phyloP scores from a whole-genome alignment of 2,329 filamentous ascomycete genomes.

The Zymoseptoria passerinii region DNA sequence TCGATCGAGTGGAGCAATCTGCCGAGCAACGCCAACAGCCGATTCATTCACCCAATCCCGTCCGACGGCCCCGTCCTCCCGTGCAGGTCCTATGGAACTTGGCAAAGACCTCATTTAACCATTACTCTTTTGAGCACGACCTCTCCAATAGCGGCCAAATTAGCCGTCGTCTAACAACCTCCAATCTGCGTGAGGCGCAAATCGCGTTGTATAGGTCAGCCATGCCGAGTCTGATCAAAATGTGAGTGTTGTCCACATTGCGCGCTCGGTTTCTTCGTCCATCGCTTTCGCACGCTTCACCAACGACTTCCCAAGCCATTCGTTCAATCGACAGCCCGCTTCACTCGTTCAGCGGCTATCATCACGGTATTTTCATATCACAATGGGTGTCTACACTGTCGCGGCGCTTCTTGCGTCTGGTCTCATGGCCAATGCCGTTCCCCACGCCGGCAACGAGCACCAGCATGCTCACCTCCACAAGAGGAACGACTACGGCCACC shows the following conservation, averaged over 20 bases:
- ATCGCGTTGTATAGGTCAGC: background rate
- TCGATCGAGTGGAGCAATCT: background rate
- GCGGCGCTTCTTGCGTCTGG: constrained; percentile 13
- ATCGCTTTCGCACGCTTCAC: background rate
- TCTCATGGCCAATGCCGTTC: constrained; percentile 10
- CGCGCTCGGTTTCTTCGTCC: background rate
- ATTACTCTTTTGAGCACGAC: background rate
- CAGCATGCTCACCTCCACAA: constrained; percentile 16
- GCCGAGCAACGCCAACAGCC: background rate
- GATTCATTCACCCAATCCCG: background rate
- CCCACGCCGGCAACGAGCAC: constrained; percentile 11
- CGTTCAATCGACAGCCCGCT: constrained; percentile 16
- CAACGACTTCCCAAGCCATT: constrained; percentile 7
- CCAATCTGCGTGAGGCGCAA: background rate
- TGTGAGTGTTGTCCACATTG: background rate
- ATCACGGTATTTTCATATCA: constrained; percentile 10
- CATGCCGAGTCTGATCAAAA: background rate
- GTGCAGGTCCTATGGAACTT: background rate
- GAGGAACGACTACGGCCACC: constrained; percentile 1
- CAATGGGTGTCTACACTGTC: constrained; percentile 12
- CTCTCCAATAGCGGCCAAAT: background rate
- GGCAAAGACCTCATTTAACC: background rate
- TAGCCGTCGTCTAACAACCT: background rate
- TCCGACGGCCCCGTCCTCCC: background rate
- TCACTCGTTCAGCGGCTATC: constrained; percentile 22